A percentile compares a stretch with the other conserved stretches of the same genome.
Conservation (phyloP, 2,329 filamentous ascomycete species). For the Paecilomyces fulvus region DNA sequence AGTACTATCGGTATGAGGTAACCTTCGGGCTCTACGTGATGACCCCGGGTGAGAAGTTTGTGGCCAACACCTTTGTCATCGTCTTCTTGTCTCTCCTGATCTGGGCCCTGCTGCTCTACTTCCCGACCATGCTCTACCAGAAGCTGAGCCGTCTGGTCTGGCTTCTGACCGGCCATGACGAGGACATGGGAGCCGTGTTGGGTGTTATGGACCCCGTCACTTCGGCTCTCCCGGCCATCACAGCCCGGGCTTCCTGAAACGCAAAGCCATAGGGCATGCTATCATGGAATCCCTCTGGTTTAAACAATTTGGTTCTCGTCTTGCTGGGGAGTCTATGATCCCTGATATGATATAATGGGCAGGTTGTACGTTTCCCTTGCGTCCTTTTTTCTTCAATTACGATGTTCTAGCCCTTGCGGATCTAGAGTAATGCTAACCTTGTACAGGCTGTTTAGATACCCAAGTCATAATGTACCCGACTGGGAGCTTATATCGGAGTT, state of each 20-base stretch:
- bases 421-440: background rate
- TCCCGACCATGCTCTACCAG: constrained; percentile 28
- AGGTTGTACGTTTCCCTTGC: background rate
- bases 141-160: constrained; percentile 27
- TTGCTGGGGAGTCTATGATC: background rate
- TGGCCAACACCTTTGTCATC: constrained; percentile 33
- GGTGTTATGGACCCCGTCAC: constrained; percentile 15
- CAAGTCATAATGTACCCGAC: background rate
- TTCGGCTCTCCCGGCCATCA: background rate
- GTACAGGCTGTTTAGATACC: background rate
- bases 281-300: background rate
- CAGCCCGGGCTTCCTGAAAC: background rate
- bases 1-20: constrained; percentile 41
- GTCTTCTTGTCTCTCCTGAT: constrained; percentile 25
- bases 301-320: background rate
- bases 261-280: background rate
- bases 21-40: constrained; percentile 38
- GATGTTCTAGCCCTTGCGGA: background rate
- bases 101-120: constrained; percentile 30
- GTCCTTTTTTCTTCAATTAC: background rate
- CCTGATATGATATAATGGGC: background rate
- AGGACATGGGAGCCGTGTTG: constrained; percentile 19
- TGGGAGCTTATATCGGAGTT: background rate
- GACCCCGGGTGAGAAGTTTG: constrained; percentile 35
- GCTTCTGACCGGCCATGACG: constrained; percentile 30